Base-by-base conservation (phyloP, 371 early-diverging fungal genomes). In the Gilbertella persicaria region DNA sequence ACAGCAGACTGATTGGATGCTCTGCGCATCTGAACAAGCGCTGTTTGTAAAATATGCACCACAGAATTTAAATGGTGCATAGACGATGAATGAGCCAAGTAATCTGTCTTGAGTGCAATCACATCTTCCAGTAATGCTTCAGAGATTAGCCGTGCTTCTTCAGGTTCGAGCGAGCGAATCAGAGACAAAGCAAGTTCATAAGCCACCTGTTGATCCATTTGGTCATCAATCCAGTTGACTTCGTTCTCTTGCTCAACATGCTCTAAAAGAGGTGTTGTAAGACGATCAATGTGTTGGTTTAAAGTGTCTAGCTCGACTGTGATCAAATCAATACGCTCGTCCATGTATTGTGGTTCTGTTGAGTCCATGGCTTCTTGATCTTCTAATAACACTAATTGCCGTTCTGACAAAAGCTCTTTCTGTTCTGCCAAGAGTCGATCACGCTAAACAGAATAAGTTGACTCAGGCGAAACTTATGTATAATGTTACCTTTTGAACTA, bases 321-420 rank as follows among this genome's bases (percentile, higher is more conserved):
- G 12, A 72, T 70, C 5, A 54, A 26, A 38, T 66, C 85, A 25
- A 95, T 78, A 4, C 91, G 86, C 38, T 92, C 92, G 53, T 92
- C 90, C 88, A 91, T 88, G 65, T 90, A 88, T 30, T 71, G 71
- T 4, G 73, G 67, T 16, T 71, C 62, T 6, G 75, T 55, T 0
- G 69, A 58, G 50, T 77, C 54, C 8, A 29, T 63, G 25, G 36
- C 73, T 63, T 73, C 78, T 30, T 64, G 53, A 53, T 75, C 78
- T n/a, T 80, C 81, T 17, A 57, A 52, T 3, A 89, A 74, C 0
- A 86, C 80, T 1, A 75, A 46, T 20, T 84, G 71, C 2, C 90
- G 82, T 58, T 92, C 89, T 6, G 71, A 67, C 37, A 83, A 66
- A 7, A 89, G 75, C 52, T 88, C 90, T 14, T 62, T 47, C 61